Conservation (phyloP, 179 eudicot species). For the Beta lomatogona region DNA sequence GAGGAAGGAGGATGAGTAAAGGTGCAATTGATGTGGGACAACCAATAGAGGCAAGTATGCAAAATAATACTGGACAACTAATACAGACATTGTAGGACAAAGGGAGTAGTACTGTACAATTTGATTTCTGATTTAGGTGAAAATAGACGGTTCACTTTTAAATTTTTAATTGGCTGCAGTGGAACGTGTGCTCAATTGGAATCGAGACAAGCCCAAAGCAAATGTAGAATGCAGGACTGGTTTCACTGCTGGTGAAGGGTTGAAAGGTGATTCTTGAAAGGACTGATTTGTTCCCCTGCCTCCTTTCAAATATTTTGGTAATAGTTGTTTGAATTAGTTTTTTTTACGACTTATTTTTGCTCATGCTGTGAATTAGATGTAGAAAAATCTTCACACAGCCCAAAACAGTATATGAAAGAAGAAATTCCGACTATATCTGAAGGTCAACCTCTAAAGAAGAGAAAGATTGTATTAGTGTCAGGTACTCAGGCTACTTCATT, state of each 20-base stretch:
- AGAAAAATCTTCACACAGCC: not conserved
- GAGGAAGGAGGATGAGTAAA: too few species aligned
- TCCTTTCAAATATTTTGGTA: not conserved
- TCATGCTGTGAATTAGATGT: conserved; percentile 1
- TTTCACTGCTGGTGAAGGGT: not conserved
- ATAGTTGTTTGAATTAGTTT: not conserved
- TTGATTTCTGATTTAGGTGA: not conserved
- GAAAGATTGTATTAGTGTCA: conserved; percentile 12
- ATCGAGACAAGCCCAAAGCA: conserved; percentile 16
- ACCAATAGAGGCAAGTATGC: too few species aligned
- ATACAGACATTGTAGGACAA: too few species aligned
- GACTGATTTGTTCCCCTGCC: not conserved
- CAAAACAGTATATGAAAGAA: not conserved
- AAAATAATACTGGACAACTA: too few species aligned
- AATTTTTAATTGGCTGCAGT: conserved; percentile 26
- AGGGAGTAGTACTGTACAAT: too few species aligned
- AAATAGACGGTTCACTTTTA: not conserved
- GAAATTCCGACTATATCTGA: not conserved
- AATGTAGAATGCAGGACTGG: not conserved
- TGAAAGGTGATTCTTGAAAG: conserved; percentile 1
- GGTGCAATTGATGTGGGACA: too few species aligned
- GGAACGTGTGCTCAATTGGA: conserved; percentile 26
- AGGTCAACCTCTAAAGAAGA: conserved; percentile 29
- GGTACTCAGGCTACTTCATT: conserved; percentile 11
- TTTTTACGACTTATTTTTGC: conserved; percentile 4